phyloP scores from a whole-genome alignment of 805 yeast genomes.

The Wickerhamiella galacta region DNA sequence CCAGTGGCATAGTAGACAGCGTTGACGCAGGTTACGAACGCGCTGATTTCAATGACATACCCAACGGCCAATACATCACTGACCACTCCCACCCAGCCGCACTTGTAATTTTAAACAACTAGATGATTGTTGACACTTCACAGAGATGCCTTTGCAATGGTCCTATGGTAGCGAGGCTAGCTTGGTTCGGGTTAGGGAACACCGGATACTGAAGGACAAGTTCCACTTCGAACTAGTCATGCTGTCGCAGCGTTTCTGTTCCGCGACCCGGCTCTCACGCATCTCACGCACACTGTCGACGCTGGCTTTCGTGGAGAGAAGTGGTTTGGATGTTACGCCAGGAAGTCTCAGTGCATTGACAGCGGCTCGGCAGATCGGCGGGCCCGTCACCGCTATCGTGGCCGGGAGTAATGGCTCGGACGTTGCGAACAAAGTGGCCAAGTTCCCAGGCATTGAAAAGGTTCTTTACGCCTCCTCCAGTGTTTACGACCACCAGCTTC shows the following conservation, averaged over 20 bases:
- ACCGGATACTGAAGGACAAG: no score
- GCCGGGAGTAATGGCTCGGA: slow-evolving; percentile 45
- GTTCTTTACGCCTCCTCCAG: slow-evolving; percentile 42
- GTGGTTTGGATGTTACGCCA: slow-evolving; percentile 39
- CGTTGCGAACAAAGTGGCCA: slow-evolving; percentile 35
- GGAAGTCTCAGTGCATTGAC: slow-evolving; percentile 54
- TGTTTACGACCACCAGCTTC: slow-evolving; percentile 46
- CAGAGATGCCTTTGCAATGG: no score
- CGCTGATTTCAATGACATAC: slow-evolving; percentile 35
- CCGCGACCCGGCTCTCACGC: no score
- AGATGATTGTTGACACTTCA: no score
- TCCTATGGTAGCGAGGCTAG: no score
- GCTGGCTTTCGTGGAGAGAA: slow-evolving; percentile 54
- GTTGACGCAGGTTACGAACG: slow-evolving; percentile 23
- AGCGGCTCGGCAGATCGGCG: slow-evolving; percentile 58
- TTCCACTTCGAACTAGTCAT: no score
- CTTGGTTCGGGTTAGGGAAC: no score
- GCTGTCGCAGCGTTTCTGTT: neutral
- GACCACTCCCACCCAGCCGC: no score
- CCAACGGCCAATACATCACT: slow-evolving; percentile 37
- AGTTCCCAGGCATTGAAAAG: slow-evolving; percentile 36
- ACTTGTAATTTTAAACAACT: no score
- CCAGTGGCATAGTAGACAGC: slow-evolving; percentile 22
- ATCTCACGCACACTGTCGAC: slow-evolving; percentile 40
- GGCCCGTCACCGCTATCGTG: slow-evolving; percentile 66